Base-by-base conservation (phyloP, 768 basidiomycete genomes). In the Steccherinum ochraceum region DNA sequence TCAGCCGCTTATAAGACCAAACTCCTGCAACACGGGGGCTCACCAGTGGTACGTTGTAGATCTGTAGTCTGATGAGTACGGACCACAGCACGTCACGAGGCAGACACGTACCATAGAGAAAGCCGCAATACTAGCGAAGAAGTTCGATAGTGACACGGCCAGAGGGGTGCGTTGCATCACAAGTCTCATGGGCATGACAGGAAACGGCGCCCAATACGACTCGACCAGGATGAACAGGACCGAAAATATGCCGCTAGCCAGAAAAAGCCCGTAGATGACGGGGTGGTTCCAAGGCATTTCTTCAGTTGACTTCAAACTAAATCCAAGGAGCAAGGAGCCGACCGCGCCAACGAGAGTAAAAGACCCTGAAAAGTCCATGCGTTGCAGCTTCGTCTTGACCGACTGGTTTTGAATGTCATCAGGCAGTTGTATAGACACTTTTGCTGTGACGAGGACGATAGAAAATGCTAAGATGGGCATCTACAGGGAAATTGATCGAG, bases 131-230 rank as follows among this genome's bases (percentile, higher is more conserved):
- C 86, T 89, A 10, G 75, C 78, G 57, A 90, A 74, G 40, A 95
- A 76, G 67, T 93, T 94, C 43, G 80, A 79, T 46, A 94, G 52
- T 3, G 89, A 88, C 24, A 93, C 82, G 11, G 88, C 85, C 18
- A 93, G 67, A 3, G 91, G 90, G 20, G 89, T 93, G 49, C 93
- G 74, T 61, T 83, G 80, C 25, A 75, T 79, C 26, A 94, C 77
- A 50, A 94, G 69, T 48, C 79, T 79, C 55, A 96, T 69, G 45
- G 95, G 95, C 83, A 99, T 86, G 47, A 97, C 86, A 13, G 96
- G 96, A 64, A 86, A 89, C 3, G 79, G 75, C 2, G 89, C 82
- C 72, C 79, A 83, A 56, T 77, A 74, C 51, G 82, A 81, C 69
- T 99, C 95, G 21, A 90, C 89, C 43, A 80, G 63, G 24, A 94